A percentile compares a stretch with the other conserved stretches of the same genome.
phyloP scores from a whole-genome alignment of 2,329 filamentous ascomycete genomes.

The Diplodia mutila region DNA sequence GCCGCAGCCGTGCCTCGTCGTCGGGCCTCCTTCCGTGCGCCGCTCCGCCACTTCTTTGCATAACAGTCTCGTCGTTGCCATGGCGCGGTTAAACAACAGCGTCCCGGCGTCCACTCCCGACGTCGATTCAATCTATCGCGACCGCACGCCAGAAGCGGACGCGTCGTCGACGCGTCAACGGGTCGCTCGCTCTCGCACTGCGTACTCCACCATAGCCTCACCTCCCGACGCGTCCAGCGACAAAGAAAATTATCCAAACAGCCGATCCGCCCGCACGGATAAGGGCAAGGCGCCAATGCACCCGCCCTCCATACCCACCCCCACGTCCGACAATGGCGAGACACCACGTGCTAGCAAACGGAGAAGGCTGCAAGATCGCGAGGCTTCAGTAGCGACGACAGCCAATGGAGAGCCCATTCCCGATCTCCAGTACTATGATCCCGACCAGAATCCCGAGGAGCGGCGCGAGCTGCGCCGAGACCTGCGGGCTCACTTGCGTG shows the following conservation, averaged over 20 bases:
- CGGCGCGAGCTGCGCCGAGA: slow-evolving; percentile 71
- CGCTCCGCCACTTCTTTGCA: neutral
- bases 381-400: slow-evolving; percentile 13
- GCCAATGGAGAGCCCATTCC: slow-evolving; percentile 24
- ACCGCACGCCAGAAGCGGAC: slow-evolving; percentile 37
- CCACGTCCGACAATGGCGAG: slow-evolving; percentile 40
- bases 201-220: slow-evolving; percentile 1
- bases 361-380: slow-evolving; percentile 47
- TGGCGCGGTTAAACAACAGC: slow-evolving; percentile 44
- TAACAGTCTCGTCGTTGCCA: slow-evolving; percentile 24
- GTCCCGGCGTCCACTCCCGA: slow-evolving; percentile 35
- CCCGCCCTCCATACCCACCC: slow-evolving; percentile 40
- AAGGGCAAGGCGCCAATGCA: slow-evolving; percentile 48
- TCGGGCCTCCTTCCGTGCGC: neutral
- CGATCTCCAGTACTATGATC: slow-evolving; percentile 66
- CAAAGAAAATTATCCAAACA: slow-evolving; percentile 49
- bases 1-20: too few species aligned
- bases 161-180: neutral
- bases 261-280: slow-evolving; percentile 30
- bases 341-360: slow-evolving; percentile 47
- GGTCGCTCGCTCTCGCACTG: slow-evolving; percentile 1
- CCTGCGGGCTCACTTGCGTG: slow-evolving; percentile 67
- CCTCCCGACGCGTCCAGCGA: slow-evolving; percentile 43
- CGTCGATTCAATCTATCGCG: slow-evolving; percentile 42
- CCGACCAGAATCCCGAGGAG: slow-evolving; percentile 76